phyloP scores from a whole-genome alignment of 73 alveolate genomes.

The Effrenium voratum region DNA sequence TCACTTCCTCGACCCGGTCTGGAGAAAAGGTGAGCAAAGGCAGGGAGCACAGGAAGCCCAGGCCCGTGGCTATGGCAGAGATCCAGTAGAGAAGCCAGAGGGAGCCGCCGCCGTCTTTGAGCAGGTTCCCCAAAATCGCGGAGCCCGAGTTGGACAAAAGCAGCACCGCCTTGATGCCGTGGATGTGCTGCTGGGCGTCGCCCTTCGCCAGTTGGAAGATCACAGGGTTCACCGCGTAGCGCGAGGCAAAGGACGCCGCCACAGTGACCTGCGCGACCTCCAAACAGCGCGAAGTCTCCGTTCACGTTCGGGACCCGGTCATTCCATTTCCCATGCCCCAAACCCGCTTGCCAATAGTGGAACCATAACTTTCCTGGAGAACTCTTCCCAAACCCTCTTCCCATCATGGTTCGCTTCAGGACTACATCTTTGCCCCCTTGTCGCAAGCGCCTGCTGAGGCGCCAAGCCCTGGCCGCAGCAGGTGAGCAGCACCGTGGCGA shows the following conservation, averaged over 20 bases:
- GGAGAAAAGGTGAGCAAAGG: background rate
- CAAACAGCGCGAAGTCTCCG: too few species aligned
- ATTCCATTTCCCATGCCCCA: too few species aligned
- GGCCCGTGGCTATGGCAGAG: slow-evolving; percentile 37
- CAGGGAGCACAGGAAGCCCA: background rate
- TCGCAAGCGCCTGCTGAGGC: too few species aligned
- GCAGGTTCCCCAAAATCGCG: slow-evolving; percentile 75
- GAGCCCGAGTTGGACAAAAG: slow-evolving; percentile 63
- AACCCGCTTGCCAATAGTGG: too few species aligned
- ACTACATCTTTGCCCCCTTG: too few species aligned
- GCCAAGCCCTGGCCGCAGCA: background rate
- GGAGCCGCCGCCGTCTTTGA: background rate
- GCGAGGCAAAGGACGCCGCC: slow-evolving; percentile 75
- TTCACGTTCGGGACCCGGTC: too few species aligned
- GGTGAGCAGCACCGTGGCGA: slow-evolving; percentile 43
- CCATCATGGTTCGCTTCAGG: too few species aligned
- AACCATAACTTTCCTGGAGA: too few species aligned
- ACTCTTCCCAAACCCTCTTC: too few species aligned
- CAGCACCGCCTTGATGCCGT: slow-evolving; percentile 51
- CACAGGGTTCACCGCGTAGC: slow-evolving; percentile 75
- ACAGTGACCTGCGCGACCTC: slow-evolving; percentile 40
- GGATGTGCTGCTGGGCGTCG: slow-evolving; percentile 64
- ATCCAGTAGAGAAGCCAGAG: slow-evolving; percentile 7
- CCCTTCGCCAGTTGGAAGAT: slow-evolving; percentile 43
- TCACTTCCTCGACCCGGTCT: background rate